Evolutionary conservation across 164 flowering plant genomes (phyloP).

Genomic region (Amborella trichopoda): DNA sequence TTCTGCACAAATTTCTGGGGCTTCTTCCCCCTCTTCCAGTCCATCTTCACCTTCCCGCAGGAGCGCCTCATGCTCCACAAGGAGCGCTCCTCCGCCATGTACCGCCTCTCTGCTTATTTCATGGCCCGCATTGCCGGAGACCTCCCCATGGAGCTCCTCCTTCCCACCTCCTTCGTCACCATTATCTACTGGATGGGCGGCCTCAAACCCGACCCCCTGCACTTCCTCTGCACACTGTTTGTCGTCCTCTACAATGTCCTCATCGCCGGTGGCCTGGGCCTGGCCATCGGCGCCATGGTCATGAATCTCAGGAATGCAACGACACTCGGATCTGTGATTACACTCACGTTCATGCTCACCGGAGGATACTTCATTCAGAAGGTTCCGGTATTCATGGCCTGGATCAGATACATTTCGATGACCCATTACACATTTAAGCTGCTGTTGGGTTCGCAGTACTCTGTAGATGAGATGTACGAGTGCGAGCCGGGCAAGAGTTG

Average conservation of each 20-base stretch:
- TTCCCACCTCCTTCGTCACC: slow-evolving; percentile 40
- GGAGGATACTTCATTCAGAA: slow-evolving; percentile 6
- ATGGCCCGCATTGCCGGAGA: slow-evolving; percentile 42
- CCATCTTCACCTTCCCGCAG: slow-evolving; percentile 70
- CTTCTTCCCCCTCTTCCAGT: slow-evolving; percentile 19
- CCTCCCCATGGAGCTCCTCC: slow-evolving; percentile 69
- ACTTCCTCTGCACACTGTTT: slow-evolving; percentile 31
- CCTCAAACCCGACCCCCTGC: slow-evolving; percentile 18
- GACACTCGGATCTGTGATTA: slow-evolving; percentile 5
- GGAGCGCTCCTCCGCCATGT: slow-evolving; percentile 67
- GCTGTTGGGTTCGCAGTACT: slow-evolving; percentile 11
- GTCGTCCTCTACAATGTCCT: slow-evolving; percentile 31
- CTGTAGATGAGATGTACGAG: slow-evolving; percentile 18
- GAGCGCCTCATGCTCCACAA: slow-evolving; percentile 55
- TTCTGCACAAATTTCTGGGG: not conserved
- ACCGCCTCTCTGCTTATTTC: slow-evolving; percentile 71
- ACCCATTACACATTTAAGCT: slow-evolving; percentile 5
- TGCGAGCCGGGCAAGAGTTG: not conserved
- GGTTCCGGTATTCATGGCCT: slow-evolving; percentile 4
- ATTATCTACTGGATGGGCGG: slow-evolving; percentile 77
- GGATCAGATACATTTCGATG: slow-evolving; percentile 8
- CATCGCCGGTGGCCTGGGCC: slow-evolving; percentile 21
- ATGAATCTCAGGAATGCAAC: slow-evolving; percentile 4
- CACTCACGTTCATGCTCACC: slow-evolving; percentile 2
- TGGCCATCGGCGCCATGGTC: slow-evolving; percentile 5